phyloP scores from a whole-genome alignment of 148 eudicot genomes.

The Persicaria tinctoria region DNA sequence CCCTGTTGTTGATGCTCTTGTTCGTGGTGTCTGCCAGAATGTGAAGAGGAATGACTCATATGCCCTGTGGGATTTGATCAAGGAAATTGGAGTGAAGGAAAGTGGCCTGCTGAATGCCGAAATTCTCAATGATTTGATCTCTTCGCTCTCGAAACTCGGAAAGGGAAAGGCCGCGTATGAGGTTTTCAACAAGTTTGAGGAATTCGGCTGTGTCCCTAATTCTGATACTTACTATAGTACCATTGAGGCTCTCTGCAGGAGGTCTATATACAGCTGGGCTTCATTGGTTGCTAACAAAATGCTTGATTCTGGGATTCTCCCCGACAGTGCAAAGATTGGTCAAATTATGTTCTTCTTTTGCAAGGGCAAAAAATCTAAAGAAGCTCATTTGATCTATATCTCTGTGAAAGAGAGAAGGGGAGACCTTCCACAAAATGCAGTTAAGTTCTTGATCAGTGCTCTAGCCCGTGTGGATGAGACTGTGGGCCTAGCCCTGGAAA shows the following conservation, averaged over 20 bases:
- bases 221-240: constrained; percentile 62
- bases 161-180: constrained; percentile 75
- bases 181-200: constrained; percentile 66
- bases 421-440: constrained; percentile 39
- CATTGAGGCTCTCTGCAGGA: constrained; percentile 56
- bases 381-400: constrained; percentile 59
- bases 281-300: constrained; percentile 52
- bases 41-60: constrained; percentile 35
- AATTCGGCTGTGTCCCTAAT: constrained; percentile 48
- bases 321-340: constrained; percentile 58
- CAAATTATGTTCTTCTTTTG: constrained; percentile 48
- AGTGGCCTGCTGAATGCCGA: constrained; percentile 34
- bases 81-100: constrained; percentile 51
- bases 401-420: constrained; percentile 42
- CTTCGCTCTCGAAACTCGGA: constrained; percentile 45
- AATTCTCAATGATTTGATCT: constrained; percentile 55
- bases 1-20: constrained; percentile 33
- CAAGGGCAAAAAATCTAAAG: constrained; percentile 42
- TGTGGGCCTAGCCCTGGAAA: constrained; percentile 42
- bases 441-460: constrained; percentile 49
- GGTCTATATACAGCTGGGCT: constrained; percentile 58
- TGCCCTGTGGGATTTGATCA: constrained; percentile 70
- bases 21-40: constrained; percentile 26
- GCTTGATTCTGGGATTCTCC: constrained; percentile 46
- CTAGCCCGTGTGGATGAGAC: constrained; percentile 45